Base-by-base conservation (phyloP, 2,329 filamentous ascomycete genomes). In the Huntiella bhutanensis region DNA sequence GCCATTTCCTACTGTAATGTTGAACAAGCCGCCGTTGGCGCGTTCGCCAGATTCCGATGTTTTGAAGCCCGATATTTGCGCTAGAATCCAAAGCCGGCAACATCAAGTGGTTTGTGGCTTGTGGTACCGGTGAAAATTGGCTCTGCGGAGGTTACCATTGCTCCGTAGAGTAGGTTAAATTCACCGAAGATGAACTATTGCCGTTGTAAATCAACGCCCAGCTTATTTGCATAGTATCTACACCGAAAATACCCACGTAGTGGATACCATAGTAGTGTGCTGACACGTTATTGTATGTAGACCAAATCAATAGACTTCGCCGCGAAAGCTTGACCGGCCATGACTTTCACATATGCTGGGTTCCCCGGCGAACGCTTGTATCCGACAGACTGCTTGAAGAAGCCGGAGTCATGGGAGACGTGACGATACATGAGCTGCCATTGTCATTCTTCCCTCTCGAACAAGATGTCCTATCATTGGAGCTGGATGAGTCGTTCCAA, bases 341-440 rank as follows among this genome's bases (percentile, higher is more conserved):
- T 71, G 88, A 98, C 55, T 94, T 96, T 59, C 88, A 87, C 52
- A 81, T 98, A 55, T 88, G 95, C 59, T 96, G 91, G 83, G 82
- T 93, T 37, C 88, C 92, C 4, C 77, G 91, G 49, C 81, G 91
- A 51, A 96, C 91, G 3, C 68, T 93, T 46, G 80, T 96, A 46
- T 91, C 85, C 54, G 86, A 96, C 59, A 80, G 86, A 58, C 73
- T 96, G 42, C 70, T 98, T 35, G 91, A 98, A 62, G 86, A 94
- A 58, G 81, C 84, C 35, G 91, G 88, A 19, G 84, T 98, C 11
- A 71, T 95, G 42, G 92, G 91, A 49, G 91, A 98, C 59, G 81
- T 87, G 51, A 95, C 77, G 56, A 80, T 96, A 53, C 73, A 79
- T 48, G 87, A 96, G 60, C 75, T 94, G 47, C 82, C 86, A 1